Evolutionary conservation across 2,329 filamentous ascomycete genomes (phyloP).

Genomic region (Lasiodiplodia hormozganensis): DNA sequence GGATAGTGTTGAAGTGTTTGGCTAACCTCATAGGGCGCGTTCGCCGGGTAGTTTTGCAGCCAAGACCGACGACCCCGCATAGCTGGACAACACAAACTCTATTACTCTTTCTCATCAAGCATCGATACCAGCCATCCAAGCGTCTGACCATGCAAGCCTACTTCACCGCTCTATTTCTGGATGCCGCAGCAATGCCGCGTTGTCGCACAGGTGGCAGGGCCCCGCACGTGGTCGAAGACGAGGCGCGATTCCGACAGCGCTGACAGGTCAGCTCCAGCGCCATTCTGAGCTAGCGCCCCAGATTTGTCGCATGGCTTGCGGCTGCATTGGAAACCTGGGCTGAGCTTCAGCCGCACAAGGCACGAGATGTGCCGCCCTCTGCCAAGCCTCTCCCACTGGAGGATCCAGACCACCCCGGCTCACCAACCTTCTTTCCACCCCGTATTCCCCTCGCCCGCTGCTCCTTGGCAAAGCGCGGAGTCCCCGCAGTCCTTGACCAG

Average conservation of each 20-base stretch:
- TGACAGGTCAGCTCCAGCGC: not conserved
- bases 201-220: not conserved
- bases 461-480: not conserved
- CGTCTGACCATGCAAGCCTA: not conserved
- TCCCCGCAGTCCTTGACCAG: no score
- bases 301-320: not conserved
- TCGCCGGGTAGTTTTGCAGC: slow-evolving; percentile 1
- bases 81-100: not conserved
- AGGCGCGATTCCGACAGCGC: not conserved
- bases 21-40: not conserved
- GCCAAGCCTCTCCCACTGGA: slow-evolving; percentile 12
- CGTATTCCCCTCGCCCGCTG: not conserved
- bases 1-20: not conserved
- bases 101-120: not conserved
- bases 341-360: slow-evolving; percentile 19
- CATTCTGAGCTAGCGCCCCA: not conserved
- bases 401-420: not conserved
- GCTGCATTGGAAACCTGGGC: not conserved
- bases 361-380: not conserved
- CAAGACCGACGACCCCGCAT: slow-evolving; percentile 7
- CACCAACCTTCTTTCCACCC: not conserved
- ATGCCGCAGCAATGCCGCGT: not conserved
- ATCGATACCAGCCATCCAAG: not conserved
- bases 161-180: not conserved
- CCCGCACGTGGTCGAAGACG: not conserved